A percentile compares a stretch with the other conserved stretches of the same genome.
These are phyloP conservation scores for Fraxinus greggii DNA, from an alignment of 305 asterid species.

Conservation along the genomic window DNA sequence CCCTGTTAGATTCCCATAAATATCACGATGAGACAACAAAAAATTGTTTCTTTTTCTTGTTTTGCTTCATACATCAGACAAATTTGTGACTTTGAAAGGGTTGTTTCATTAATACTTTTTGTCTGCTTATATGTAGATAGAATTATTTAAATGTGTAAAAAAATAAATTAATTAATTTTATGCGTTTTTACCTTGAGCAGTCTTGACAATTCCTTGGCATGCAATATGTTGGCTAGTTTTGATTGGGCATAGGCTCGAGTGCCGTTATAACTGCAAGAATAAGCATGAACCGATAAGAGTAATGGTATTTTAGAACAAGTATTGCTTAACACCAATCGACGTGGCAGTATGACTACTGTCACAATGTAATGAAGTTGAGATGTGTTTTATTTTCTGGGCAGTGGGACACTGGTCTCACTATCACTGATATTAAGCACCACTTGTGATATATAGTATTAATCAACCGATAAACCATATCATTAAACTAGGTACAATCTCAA, in stretches of 20 bases:
- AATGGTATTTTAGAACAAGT: background rate
- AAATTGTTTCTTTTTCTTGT: background rate
- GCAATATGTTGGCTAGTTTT: slow-evolving; percentile 81
- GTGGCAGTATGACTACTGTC: background rate
- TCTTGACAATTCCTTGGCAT: slow-evolving; percentile 83
- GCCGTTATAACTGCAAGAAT: slow-evolving; percentile 65
- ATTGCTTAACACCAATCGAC: background rate
- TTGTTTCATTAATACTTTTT: background rate
- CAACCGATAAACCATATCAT: background rate
- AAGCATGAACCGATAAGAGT: background rate
- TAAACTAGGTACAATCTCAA: background rate
- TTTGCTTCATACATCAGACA: background rate
- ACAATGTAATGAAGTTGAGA: background rate
- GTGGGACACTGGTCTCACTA: background rate
- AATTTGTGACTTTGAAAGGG: background rate
- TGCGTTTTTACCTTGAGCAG: slow-evolving; percentile 62
- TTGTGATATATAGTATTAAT: background rate
- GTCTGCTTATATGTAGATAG: background rate
- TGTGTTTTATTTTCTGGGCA: background rate
- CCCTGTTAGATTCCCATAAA: slow-evolving; percentile 52
- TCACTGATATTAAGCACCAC: background rate
- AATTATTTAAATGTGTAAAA: background rate
- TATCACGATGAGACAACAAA: slow-evolving; percentile 13
- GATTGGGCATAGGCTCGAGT: slow-evolving; percentile 90
- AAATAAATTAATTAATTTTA: background rate